These are phyloP conservation scores for Hericium rajendrae DNA, from an alignment of 768 basidiomycete genomes.

Conservation along the genomic window DNA sequence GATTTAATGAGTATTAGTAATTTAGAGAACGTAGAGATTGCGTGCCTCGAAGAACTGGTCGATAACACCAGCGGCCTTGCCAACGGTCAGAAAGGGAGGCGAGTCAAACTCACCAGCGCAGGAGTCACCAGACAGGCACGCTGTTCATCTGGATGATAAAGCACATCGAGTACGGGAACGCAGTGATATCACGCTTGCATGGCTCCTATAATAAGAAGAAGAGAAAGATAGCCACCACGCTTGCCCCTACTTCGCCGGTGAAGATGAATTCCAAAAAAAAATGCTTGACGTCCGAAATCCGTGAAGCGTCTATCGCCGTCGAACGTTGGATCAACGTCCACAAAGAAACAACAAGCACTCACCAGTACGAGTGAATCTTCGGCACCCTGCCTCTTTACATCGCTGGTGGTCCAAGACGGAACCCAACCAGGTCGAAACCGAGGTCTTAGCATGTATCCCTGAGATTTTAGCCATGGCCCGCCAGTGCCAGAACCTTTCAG, in stretches of 20 bases:
- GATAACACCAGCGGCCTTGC: constrained; percentile 24
- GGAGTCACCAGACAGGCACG: constrained; percentile 24
- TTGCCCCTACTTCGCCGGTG: no score
- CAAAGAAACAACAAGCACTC: no score
- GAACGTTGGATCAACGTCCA: neutral
- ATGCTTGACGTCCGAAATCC: neutral
- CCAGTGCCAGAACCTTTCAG: neutral
- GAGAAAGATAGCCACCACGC: neutral
- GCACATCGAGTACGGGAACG: constrained; percentile 15
- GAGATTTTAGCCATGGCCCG: neutral
- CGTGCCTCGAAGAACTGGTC: constrained; percentile 25
- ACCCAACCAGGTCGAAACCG: neutral
- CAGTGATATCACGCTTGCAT: constrained; percentile 17
- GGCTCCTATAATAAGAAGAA: constrained; percentile 3
- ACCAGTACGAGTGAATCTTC: no score
- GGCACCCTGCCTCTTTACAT: neutral
- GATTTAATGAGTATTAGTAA: no score
- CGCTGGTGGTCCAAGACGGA: neutral
- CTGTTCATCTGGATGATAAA: constrained; percentile 9
- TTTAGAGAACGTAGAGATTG: neutral
- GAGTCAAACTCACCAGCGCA: constrained; percentile 16
- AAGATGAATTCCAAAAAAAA: no score
- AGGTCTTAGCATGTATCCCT: neutral
- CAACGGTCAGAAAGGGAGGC: constrained; percentile 23
- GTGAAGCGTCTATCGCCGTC: neutral